Evolutionary conservation across 805 yeast species (phyloP).

Genomic region (Candida arabinofermentans): DNA sequence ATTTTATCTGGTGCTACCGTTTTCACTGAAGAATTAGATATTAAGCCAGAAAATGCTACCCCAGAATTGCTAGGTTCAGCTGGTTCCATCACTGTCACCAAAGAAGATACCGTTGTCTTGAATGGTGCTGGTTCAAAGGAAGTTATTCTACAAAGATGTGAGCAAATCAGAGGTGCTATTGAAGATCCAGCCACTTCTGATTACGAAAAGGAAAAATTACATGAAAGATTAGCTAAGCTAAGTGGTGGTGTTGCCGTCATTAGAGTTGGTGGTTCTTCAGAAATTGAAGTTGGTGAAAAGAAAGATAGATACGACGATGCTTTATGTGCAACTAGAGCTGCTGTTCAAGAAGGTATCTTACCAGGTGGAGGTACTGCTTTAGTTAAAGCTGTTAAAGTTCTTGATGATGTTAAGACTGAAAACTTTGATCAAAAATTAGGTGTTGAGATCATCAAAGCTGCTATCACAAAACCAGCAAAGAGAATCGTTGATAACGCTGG

Average conservation of each 20-base stretch:
- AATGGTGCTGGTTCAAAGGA: conserved; percentile 91
- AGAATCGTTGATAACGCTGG: conserved; percentile 96
- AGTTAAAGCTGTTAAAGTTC: conserved; percentile 79
- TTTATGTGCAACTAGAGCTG: conserved; percentile 97
- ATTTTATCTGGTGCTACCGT: conserved; percentile 91
- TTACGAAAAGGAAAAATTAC: conserved; percentile 95
- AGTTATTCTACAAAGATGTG: conserved; percentile 78
- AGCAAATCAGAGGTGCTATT: conserved; percentile 83
- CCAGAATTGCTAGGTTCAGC: conserved; percentile 85
- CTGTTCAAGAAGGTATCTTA: conserved; percentile 96
- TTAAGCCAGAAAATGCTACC: conserved; percentile 93
- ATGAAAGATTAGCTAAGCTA: conserved; percentile 94
- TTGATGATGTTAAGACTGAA: conserved; percentile 65
- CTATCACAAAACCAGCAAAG: conserved; percentile 93
- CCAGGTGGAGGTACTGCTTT: conserved; percentile 99
- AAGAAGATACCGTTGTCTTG: conserved; percentile 91
- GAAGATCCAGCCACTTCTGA: conserved; percentile 73
- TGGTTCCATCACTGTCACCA: conserved; percentile 87
- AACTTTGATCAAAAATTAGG: conserved; percentile 98
- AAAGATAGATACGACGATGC: conserved; percentile 99
- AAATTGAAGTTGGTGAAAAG: conserved; percentile 98
- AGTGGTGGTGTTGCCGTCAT: conserved; percentile 98
- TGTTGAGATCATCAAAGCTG: conserved; percentile 86
- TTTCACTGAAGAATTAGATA: conserved; percentile 88
- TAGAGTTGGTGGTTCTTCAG: conserved; percentile 95